phyloP scores from a whole-genome alignment of 805 yeast genomes.

The Candida suzukii region DNA sequence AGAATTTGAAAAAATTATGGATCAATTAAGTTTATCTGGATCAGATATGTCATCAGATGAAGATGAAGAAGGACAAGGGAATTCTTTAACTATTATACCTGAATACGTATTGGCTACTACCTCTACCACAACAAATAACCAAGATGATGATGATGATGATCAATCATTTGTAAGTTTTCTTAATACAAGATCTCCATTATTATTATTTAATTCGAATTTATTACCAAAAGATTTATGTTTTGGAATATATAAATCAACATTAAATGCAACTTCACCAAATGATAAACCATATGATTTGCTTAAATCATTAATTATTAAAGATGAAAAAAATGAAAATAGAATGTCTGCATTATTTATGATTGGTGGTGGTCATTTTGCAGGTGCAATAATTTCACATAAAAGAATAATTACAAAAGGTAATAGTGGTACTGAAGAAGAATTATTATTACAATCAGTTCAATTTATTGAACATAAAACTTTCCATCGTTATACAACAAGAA shows the following conservation, averaged over 20 bases:
- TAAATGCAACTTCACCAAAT: constrained; percentile 32
- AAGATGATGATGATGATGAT: constrained; percentile 18
- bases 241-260: constrained; percentile 62
- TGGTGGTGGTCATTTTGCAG: constrained; percentile 98
- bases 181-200: constrained; percentile 65
- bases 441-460: constrained; percentile 57
- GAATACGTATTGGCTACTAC: not conserved
- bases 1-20: constrained; percentile 51
- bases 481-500: constrained; percentile 91
- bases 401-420: constrained; percentile 52
- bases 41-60: constrained; percentile 36
- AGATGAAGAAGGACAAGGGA: constrained; percentile 23
- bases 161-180: constrained; percentile 40
- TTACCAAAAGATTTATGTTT: constrained; percentile 42
- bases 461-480: constrained; percentile 75
- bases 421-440: constrained; percentile 37
- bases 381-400: constrained; percentile 78
- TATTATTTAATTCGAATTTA: constrained; percentile 45
- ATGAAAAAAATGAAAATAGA: constrained; percentile 14
- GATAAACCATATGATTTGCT: constrained; percentile 45
- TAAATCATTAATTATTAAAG: constrained; percentile 27
- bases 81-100: constrained; percentile 7
- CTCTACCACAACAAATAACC: not conserved
- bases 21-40: constrained; percentile 53
- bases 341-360: constrained; percentile 83